Base-by-base conservation (phyloP, 257 asterid genomes). In the Lavandula angustifolia region DNA sequence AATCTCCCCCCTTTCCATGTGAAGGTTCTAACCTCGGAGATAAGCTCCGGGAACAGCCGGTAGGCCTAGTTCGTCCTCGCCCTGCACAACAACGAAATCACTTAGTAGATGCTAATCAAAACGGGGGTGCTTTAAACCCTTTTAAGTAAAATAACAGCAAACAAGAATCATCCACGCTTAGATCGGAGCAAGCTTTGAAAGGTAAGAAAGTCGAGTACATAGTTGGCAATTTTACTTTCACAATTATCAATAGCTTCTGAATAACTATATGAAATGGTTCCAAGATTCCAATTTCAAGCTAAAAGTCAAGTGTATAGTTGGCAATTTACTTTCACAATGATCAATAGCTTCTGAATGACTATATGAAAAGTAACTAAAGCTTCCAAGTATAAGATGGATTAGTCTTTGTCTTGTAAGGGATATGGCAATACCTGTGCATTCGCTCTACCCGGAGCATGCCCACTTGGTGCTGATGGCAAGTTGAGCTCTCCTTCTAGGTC, bases 11-110 rank as follows among this genome's bases (percentile, higher is more conserved):
- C 61, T 44, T 37, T 72, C 74, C 11, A 9, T 12, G 60, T 60
- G 1, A 74, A 67, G 55, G 46, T 2, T 53, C 79, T 80, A 86
- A 29, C 80, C 88, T 38, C 91, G 86, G 46, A 89, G 82, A 7
- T 88, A 86, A 40, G 90, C 88, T 22, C 54, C 80, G 13, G 95
- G 96, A 18, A 80, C 96, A 22, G 92, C 80, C 27, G 92, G 95
- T 42, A 88, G 70, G 6, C 92, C 96, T 6, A 76, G 78, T 56
- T 86, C 96, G 55, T 84, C 95, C 69, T 84, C 87, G 50, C 59
- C 84, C 96, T 88, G 87, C 34, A 10, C 56, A 46, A 66, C 64
- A 72, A 29, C 32, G 47, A 65, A 60, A 64, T 14, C 49, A 29
- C 47, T 51, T 14, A 17, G 37, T 43, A 38, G 18, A 27, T 22